Percentiles rank a stretch among this genome's conserved stretches.
Conservation (phyloP, 2,329 filamentous ascomycete genomes). For the Didymella exigua region DNA sequence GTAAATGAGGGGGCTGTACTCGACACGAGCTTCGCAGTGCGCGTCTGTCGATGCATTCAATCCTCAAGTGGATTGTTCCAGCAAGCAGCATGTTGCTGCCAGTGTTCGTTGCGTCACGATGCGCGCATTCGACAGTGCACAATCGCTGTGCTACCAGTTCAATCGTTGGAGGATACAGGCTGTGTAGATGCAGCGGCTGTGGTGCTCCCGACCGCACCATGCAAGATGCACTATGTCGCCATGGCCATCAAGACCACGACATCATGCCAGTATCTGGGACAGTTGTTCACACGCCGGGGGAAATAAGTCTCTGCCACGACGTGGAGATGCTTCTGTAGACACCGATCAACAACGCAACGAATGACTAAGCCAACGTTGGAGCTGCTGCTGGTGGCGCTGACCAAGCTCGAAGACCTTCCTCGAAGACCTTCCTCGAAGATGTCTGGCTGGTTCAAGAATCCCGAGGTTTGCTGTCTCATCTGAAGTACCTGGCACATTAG, state of each 20-base stretch:
- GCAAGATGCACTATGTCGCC: no score
- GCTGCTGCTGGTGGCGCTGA: background rate
- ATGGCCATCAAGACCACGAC: no score
- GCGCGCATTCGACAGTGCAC: background rate
- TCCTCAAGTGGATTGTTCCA: background rate
- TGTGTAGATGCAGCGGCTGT: background rate
- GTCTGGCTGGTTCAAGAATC: background rate
- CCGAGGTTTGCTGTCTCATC: background rate
- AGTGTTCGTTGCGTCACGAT: background rate
- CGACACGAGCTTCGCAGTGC: conserved; percentile 19
- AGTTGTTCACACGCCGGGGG: no score
- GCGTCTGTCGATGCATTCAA: background rate
- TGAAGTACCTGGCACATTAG: background rate
- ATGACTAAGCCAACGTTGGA: background rate
- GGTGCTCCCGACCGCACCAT: no score
- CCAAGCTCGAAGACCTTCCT: background rate
- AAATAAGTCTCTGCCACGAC: no score
- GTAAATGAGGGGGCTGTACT: conserved; percentile 31
- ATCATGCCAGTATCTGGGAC: no score
- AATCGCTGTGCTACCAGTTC: background rate
- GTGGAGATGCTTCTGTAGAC: background rate
- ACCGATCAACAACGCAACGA: background rate
- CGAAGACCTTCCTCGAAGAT: background rate
- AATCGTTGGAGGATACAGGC: no score
- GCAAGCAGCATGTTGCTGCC: background rate